phyloP scores from a whole-genome alignment of 768 basidiomycete species.

The Sutorius australiensis region DNA sequence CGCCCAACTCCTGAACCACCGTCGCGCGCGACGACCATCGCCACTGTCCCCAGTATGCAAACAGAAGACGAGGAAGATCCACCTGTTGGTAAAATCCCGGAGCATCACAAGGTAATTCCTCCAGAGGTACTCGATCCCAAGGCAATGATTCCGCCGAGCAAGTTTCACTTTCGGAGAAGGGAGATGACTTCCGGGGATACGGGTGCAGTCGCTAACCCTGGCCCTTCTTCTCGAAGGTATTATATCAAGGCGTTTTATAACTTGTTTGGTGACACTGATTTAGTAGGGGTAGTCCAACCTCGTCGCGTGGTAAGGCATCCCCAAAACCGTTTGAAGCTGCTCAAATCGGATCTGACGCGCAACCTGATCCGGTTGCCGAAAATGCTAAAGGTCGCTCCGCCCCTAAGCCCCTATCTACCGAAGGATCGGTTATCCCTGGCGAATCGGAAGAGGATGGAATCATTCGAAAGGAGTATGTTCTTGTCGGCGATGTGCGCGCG shows the following conservation, averaged over 20 bases:
- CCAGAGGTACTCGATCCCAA: constrained; percentile 78
- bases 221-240: constrained; percentile 23
- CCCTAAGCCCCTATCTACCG: constrained; percentile 40
- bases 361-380: constrained; percentile 2
- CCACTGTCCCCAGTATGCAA: constrained; percentile 15
- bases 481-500: constrained; percentile 84
- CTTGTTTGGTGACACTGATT: neutral
- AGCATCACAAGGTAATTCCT: constrained; percentile 69
- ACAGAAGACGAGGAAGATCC: constrained; percentile 32
- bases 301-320: constrained; percentile 18
- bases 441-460: constrained; percentile 82
- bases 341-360: constrained; percentile 15
- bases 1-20: constrained; percentile 35
- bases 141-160: constrained; percentile 79
- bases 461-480: constrained; percentile 84
- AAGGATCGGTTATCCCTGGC: constrained; percentile 71
- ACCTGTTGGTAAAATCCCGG: constrained; percentile 50
- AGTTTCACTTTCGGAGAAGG: constrained; percentile 62
- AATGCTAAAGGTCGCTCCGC: constrained; percentile 13
- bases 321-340: constrained; percentile 8
- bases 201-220: neutral
- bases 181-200: constrained; percentile 18
- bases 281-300: constrained; percentile 9
- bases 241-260: neutral
- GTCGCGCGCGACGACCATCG: constrained; percentile 8